These are phyloP conservation scores for Rhodotorula mucilaginosa DNA, from an alignment of 1,284 basidiomycete genomes.

Conservation along the genomic window DNA sequence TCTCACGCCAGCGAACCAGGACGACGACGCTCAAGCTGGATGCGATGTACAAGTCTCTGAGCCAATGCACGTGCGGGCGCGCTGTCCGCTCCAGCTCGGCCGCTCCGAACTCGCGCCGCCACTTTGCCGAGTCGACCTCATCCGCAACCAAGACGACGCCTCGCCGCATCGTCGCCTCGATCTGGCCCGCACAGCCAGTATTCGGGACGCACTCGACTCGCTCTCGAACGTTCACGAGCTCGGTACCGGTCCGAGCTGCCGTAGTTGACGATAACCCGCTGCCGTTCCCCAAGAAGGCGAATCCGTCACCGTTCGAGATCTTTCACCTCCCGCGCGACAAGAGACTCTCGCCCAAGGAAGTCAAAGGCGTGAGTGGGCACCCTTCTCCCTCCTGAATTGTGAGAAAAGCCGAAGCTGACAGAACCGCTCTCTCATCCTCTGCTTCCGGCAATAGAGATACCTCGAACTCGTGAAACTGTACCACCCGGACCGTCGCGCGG, in stretches of 20 bases:
- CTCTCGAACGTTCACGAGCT: background rate
- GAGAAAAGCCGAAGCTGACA: background rate
- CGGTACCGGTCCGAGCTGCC: background rate
- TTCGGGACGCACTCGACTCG: background rate
- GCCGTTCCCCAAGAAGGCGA: conserved; percentile 25
- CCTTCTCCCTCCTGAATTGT: no score
- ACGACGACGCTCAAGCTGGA: no score
- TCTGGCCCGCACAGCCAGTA: background rate
- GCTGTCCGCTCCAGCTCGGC: background rate
- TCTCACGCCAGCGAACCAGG: no score
- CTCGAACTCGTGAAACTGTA: conserved; percentile 32
- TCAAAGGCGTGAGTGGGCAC: conserved; percentile 18
- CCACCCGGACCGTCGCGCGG: conserved; percentile 25
- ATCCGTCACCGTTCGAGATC: conserved; percentile 37
- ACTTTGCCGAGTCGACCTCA: background rate
- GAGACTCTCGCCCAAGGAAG: background rate
- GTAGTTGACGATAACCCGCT: conserved; percentile 11
- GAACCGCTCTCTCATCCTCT: background rate
- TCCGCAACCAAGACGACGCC: background rate
- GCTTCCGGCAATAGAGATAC: conserved; percentile 12
- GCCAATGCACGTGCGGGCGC: background rate
- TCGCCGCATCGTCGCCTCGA: background rate
- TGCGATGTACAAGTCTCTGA: background rate
- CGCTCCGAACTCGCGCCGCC: background rate
- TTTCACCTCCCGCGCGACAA: conserved; percentile 27